Percentiles rank a stretch among this genome's conserved stretches.
Evolutionary conservation across 768 basidiomycete genomes (phyloP).

Genomic region (Russula compacta): DNA sequence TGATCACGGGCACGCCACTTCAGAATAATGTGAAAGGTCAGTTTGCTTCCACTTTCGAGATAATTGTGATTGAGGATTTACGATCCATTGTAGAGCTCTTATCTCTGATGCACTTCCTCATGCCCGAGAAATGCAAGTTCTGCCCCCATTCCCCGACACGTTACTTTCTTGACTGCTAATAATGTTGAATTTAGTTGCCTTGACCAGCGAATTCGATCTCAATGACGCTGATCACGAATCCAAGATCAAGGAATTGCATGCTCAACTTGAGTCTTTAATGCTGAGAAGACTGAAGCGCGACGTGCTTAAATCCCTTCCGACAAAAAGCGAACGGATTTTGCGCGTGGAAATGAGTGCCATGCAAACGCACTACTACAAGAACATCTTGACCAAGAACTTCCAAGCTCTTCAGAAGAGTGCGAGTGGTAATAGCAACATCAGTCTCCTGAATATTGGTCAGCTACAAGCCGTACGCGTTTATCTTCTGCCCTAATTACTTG

Average conservation of each 20-base stretch:
- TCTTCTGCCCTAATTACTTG: background rate
- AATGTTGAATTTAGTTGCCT: constrained; percentile 50
- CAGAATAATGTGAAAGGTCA: constrained; percentile 98
- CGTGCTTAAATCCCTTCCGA: constrained; percentile 90
- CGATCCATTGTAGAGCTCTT: constrained; percentile 57
- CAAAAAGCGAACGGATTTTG: constrained; percentile 96
- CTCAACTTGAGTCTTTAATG: constrained; percentile 91
- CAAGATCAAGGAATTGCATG: constrained; percentile 94
- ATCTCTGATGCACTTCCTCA: constrained; percentile 97
- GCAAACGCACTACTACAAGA: constrained; percentile 98
- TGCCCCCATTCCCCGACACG: background rate
- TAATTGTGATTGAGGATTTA: constrained; percentile 10
- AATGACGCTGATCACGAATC: constrained; percentile 86
- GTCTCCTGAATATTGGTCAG: constrained; percentile 86
- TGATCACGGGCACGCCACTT: constrained; percentile 96
- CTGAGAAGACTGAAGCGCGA: constrained; percentile 90
- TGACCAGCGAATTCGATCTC: constrained; percentile 93
- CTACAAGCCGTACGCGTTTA: constrained; percentile 2
- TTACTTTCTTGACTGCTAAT: background rate
- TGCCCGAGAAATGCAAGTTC: constrained; percentile 89
- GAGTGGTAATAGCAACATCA: constrained; percentile 84
- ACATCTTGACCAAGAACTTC: constrained; percentile 96
- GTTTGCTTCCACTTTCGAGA: constrained; percentile 14
- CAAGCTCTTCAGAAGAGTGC: constrained; percentile 85
- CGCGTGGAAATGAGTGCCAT: constrained; percentile 96